A percentile compares a stretch with the other conserved stretches of the same genome.
These are phyloP conservation scores for Pyrenophora seminiperda DNA, from an alignment of 2,329 filamentous ascomycete genomes.

Conservation along the genomic window DNA sequence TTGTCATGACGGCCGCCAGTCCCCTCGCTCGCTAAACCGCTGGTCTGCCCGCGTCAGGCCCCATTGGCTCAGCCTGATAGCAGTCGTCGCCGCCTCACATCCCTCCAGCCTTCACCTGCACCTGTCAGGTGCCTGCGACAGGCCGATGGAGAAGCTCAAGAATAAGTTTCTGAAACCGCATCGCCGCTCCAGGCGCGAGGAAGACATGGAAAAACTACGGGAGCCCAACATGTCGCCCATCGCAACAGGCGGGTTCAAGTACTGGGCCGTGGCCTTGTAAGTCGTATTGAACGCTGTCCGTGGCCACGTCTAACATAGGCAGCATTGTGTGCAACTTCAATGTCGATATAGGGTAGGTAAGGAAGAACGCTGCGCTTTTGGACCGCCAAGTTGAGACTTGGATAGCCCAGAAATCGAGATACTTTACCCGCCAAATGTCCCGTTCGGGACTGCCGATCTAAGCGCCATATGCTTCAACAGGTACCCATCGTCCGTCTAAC, in stretches of 20 bases:
- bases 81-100: conserved; percentile 13
- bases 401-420: conserved; percentile 50
- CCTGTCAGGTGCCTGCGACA: conserved; percentile 30
- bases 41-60: conserved; percentile 6
- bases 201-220: conserved; percentile 28
- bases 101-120: conserved; percentile 21
- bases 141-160: conserved; percentile 44
- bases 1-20: conserved; percentile 17
- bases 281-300: conserved; percentile 2
- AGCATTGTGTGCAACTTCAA: conserved; percentile 53
- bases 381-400: conserved; percentile 11
- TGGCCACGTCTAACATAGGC: conserved; percentile 18
- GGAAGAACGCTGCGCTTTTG: background rate
- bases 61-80: conserved; percentile 15
- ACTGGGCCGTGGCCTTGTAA: conserved; percentile 51
- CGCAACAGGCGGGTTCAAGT: conserved; percentile 37
- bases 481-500: conserved; percentile 19
- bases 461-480: conserved; percentile 53
- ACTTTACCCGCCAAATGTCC: conserved; percentile 47
- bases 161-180: conserved; percentile 36
- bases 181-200: conserved; percentile 30
- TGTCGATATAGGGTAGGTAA: conserved; percentile 48
- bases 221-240: conserved; percentile 14
- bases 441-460: conserved; percentile 47
- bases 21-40: conserved; percentile 4